Evolutionary conservation across 768 basidiomycete genomes (phyloP).

Genomic region (Lactifluus rugatus): DNA sequence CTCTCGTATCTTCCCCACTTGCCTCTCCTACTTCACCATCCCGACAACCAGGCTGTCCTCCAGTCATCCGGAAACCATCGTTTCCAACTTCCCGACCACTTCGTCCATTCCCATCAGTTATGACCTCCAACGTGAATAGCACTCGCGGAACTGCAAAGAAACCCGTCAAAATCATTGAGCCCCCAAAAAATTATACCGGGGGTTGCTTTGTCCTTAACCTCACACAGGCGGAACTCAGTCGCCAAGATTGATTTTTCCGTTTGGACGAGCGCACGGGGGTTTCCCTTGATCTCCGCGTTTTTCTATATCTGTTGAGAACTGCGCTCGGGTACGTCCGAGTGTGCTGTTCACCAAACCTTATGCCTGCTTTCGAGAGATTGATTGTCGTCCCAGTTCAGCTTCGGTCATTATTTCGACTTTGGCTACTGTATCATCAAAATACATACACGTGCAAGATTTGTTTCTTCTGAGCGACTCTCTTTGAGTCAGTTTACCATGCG

Average conservation of each 20-base stretch:
- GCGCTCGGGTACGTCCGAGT: neutral
- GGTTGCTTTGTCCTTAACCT: conserved; percentile 65
- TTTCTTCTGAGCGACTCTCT: neutral
- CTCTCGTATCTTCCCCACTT: conserved; percentile 19
- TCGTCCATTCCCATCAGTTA: conserved; percentile 66
- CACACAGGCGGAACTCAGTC: conserved; percentile 74
- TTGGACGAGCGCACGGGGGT: no score
- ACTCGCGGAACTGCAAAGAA: conserved; percentile 28
- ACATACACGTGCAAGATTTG: neutral
- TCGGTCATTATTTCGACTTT: neutral
- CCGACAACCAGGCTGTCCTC: conserved; percentile 27
- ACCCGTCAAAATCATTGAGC: conserved; percentile 68
- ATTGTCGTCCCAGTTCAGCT: neutral
- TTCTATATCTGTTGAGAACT: neutral
- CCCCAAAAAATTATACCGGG: conserved; percentile 59
- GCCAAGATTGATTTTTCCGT: conserved; percentile 40
- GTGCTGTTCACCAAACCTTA: neutral
- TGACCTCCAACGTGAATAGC: conserved; percentile 24
- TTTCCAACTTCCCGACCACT: conserved; percentile 70
- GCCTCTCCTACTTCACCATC: conserved; percentile 7
- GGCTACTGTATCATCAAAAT: conserved; percentile 2
- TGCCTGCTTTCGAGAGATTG: neutral
- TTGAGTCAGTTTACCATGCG: neutral
- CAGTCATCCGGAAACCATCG: conserved; percentile 22
- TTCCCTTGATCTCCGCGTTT: neutral